Conservation (phyloP, 345 rosid genomes). For the Syzygium jambos region DNA sequence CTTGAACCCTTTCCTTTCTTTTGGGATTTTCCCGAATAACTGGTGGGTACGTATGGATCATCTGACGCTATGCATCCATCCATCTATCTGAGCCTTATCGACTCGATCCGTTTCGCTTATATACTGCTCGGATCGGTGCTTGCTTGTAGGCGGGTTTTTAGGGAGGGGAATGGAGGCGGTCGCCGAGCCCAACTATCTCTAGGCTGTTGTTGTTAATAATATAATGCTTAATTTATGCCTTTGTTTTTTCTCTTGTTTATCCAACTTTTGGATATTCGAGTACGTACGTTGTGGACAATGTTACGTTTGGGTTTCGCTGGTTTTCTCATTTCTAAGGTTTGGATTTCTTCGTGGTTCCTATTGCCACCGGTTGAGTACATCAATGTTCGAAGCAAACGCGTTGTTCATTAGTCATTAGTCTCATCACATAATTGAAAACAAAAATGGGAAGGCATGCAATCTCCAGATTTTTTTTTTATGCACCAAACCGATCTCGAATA, state of each 20-base stretch:
- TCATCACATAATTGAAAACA: not conserved
- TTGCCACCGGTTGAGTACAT: not conserved
- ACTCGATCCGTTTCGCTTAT: not conserved
- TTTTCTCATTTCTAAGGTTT: not conserved
- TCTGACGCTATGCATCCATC: not conserved
- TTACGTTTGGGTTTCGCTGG: not conserved
- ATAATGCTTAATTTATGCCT: not conserved
- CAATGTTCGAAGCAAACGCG: not conserved
- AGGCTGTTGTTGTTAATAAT: not conserved
- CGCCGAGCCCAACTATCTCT: not conserved
- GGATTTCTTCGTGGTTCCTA: not conserved
- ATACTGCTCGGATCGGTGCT: not conserved
- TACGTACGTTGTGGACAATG: not conserved
- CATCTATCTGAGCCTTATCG: not conserved
- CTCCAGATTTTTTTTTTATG: not conserved
- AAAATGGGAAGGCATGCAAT: not conserved
- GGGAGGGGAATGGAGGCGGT: conserved; percentile 5
- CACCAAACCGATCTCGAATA: not conserved
- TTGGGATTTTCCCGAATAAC: not conserved
- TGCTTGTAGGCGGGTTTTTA: conserved; percentile 11
- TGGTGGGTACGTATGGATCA: not conserved
- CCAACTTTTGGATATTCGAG: not conserved
- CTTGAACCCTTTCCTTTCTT: not conserved
- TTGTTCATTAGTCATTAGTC: not conserved
- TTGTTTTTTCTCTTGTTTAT: not conserved